Evolutionary conservation across 352 stramenopile genomes (phyloP), one percentile per base, ranked within the genome.

Genomic region (Saprolegnia parasitica): DNA sequence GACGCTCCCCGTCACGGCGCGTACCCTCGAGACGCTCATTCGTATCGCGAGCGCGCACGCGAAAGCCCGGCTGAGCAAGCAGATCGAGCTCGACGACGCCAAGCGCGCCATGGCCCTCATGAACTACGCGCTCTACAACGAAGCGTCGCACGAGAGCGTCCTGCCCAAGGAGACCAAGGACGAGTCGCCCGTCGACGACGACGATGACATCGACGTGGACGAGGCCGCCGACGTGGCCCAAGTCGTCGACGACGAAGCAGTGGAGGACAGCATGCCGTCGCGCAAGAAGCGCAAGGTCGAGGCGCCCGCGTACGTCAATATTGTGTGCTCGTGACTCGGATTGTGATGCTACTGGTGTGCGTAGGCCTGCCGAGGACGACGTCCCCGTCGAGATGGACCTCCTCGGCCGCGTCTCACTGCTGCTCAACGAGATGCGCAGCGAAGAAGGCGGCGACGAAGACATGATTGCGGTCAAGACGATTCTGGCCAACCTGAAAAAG

Each of bases 21-120:
- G 98, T 91, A 98, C 89, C 74, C 78, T 99, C 54, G 98, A 99
- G 77, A 99, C 97, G 32, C 84, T 99, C n/a, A 99, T 99, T 83
- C 96, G 98, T 80, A 75, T 99, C 18, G 89, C 96, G 5, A 99
- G 92, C 37, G 98, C 98, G 18, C 97, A 99, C 72, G 97, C 98
- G 5, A 99, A 99, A 78, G 80, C 90, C 23, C 88, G 96, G 0
- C 75, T 98, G 72, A 96, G 87, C 75, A 91, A 91, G 72, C 83
- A 81, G 11, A 91, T 97, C 35, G 88, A 96, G 66, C 67, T 75
- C 47, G 71, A 78, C 37, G 91, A 97, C 60, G 89, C 90, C 4
- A 86, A 94, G 65, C 86, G 87, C 62, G 96, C 97, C 20, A 97
- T 99, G 84, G 83, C 93, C 26, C 89, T 99, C 68, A 91, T 99